These are phyloP conservation scores for Phanerochaete sordida DNA, from an alignment of 768 basidiomycete species.

Conservation along the genomic window DNA sequence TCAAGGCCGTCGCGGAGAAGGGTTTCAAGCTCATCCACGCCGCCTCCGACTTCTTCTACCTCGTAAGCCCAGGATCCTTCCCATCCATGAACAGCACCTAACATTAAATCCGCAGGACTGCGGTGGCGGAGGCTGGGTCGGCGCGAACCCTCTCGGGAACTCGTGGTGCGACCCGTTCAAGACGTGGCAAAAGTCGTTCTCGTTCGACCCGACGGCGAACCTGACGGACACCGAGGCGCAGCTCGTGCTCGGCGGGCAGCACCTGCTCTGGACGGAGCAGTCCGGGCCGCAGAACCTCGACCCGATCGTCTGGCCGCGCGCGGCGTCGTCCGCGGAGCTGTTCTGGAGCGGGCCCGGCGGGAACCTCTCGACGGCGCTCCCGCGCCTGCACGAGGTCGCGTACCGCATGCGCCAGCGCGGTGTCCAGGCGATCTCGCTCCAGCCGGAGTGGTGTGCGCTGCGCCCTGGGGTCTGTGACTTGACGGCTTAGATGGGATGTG, in stretches of 20 bases:
- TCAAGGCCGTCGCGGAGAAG: constrained; percentile 52
- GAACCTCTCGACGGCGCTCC: constrained; percentile 40
- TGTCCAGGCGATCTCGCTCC: constrained; percentile 54
- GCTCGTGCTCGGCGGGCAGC: constrained; percentile 70
- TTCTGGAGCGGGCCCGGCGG: constrained; percentile 63
- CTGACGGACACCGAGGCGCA: constrained; percentile 42
- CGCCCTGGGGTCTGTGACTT: constrained; percentile 56
- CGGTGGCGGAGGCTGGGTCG: constrained; percentile 71
- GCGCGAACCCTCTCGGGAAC: constrained; percentile 43
- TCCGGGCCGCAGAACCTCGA: constrained; percentile 68
- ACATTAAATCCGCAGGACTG: no score
- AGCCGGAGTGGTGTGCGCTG: constrained; percentile 72
- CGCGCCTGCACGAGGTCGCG: constrained; percentile 62
- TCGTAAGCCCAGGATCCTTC: constrained; percentile 46
- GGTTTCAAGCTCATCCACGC: constrained; percentile 65
- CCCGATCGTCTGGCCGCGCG: constrained; percentile 67
- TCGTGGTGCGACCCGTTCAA: constrained; percentile 82
- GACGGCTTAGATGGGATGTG: constrained; percentile 12
- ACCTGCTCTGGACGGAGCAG: constrained; percentile 74
- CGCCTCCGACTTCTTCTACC: constrained; percentile 75
- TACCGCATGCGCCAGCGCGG: constrained; percentile 63
- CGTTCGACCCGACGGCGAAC: constrained; percentile 68
- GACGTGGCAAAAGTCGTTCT: constrained; percentile 72
- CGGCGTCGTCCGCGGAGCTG: constrained; percentile 67
- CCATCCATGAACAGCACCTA: no score